phyloP scores from a whole-genome alignment of 177 flowering plant genomes.

The Vitis hybrid region DNA sequence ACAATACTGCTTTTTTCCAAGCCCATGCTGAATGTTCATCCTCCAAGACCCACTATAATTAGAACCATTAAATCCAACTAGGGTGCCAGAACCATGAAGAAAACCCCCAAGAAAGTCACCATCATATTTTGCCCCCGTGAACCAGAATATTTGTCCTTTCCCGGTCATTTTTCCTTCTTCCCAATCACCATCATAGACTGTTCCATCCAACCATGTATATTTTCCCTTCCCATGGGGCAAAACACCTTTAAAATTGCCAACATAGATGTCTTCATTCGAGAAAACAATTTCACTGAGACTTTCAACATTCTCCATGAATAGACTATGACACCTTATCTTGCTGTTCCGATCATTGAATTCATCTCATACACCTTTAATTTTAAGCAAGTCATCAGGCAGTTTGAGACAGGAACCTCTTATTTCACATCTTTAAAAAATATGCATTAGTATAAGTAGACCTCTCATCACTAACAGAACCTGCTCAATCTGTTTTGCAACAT shows the following conservation, averaged over 20 bases:
- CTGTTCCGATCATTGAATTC: neutral
- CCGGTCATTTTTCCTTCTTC: conserved; percentile 81
- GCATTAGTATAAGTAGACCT: no score
- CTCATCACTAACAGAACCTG: no score
- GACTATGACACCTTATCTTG: neutral
- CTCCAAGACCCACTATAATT: no score
- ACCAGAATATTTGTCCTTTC: conserved; percentile 67
- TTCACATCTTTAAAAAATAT: neutral
- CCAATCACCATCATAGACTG: conserved; percentile 86
- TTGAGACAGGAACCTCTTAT: neutral
- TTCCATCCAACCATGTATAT: conserved; percentile 81
- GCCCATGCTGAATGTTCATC: no score
- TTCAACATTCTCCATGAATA: conserved; percentile 17
- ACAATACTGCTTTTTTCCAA: no score
- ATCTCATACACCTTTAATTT: neutral
- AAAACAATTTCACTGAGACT: conserved; percentile 38
- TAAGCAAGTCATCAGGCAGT: conserved; percentile 5
- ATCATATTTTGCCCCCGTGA: conserved; percentile 67
- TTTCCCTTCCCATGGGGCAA: conserved; percentile 83
- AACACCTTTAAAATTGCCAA: conserved; percentile 49
- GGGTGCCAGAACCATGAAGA: conserved; percentile 31
- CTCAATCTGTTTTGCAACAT: no score
- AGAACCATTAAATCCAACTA: no score
- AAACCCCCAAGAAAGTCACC: conserved; percentile 85
- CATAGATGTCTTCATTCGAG: conserved; percentile 70